Evolutionary conservation across 306 rosid genomes (phyloP), one percentile per base, ranked within the genome.

Genomic region (Cicer chorassanicum): DNA sequence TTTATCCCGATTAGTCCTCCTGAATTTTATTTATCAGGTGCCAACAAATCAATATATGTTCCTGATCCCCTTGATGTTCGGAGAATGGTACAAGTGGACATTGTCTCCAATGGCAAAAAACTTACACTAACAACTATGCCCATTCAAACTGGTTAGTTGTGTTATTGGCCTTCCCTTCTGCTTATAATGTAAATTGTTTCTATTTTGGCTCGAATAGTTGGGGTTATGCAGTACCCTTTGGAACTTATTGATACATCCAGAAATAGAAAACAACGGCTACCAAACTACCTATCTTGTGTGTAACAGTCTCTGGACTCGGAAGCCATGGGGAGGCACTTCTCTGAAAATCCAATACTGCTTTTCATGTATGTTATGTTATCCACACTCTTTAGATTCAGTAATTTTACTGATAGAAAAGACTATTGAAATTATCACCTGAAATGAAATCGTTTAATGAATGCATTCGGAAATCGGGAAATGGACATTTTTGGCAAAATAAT

Each of bases 31-130:
- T 21, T 21, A 21, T 21, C 2, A 21, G 3, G 29, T 1, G 29
- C 29, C 29, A 21, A 21, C 29, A 21, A 21, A 21, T 21, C 3
- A 21, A 21, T 75, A 41, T 93, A 93, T 76, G 92, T 97, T 65
- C 96, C 96, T 6, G 98, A 93, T 44, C 98, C 98, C n/a, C 82
- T 83, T 50, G 98, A 93, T 82, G 94, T 91, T 63, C 94, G 97
- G 57, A 86, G 98, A 82, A 82, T 84, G 80, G 84, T 93, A 60
- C 92, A 90, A 88, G 94, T 86, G 41, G 96, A 93, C 77, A 76
- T 93, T 60, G 75, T 82, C 71, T 86, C 84, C 9, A 79, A 86
- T 73, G 98, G 92, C 61, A 86, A 81, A 75, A 91, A 86, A 78
- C 55, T 83, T 38, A 79, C 83, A 21, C 77, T 93, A 62, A 88